Evolutionary conservation across 495 filamentous ascomycete genomes (phyloP), one percentile per base, ranked within the genome.

Genomic region (Tirmania nivea): DNA sequence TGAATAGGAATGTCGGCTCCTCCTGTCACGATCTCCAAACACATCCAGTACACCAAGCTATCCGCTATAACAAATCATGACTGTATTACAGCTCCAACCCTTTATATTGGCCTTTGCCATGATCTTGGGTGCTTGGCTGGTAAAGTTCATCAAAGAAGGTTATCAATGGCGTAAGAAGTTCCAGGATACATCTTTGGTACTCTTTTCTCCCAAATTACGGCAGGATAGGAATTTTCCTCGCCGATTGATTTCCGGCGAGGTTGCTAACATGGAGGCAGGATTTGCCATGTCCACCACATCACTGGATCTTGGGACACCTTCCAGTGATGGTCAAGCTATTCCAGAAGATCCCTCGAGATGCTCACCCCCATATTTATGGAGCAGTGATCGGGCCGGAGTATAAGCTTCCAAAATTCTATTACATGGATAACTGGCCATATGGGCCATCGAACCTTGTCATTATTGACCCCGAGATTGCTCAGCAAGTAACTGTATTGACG

Each of bases 341-440:
- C 45, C 51, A 49, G 10, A 60, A 59, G 35, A 48, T 57, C 21
- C 60, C 67, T 10, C 49, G 49, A 36, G 64, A 66, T 34, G 45
- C 55, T 4, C 48, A 50, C 21, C 48, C 48, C 3, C 48, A 50
- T 3, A 2, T 25, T 25, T n/a, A 54, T 17, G 58, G 60, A n/a
- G 42, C 48, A n/a, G 20, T 62, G 14, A 12, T 67, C 19, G 42
- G 48, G 31, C 49, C 53, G 45, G 49, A 59, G 52, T 66, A 58
- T 50, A 53, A 54, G 2, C 51, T 50, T 4, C 12, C 59, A 21
- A 61, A 65, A 17, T 49, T 69, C 10, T 48, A 70, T 54, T 71
- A 73, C 56, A 9, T 74, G n/a, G 71, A 74, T 53, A 51, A 56
- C 3, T 75, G 71, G 70, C 72, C 71, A 9, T 60, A 71, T 10